Conservation (phyloP, 805 yeast genomes). For the Kluyveromyces nonfermentans region DNA sequence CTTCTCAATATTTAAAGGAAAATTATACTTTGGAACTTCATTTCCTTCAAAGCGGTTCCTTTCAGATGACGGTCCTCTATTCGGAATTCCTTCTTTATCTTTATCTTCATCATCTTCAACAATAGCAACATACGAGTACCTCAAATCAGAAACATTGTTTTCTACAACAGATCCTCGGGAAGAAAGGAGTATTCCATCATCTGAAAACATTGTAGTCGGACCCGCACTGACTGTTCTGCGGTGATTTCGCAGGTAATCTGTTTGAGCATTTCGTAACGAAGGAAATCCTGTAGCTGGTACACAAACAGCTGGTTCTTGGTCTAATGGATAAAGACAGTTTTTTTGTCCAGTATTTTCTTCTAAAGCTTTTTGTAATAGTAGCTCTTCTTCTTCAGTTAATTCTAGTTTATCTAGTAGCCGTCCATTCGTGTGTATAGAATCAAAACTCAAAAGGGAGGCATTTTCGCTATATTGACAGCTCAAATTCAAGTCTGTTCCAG, state of each 20-base stretch:
- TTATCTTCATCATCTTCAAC: conserved; percentile 19
- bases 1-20: conserved; percentile 5
- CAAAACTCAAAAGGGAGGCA: conserved; percentile 21
- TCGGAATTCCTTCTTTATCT: conserved; percentile 3
- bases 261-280: conserved; percentile 13
- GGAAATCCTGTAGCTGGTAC: conserved; percentile 29
- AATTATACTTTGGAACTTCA: background rate
- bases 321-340: background rate
- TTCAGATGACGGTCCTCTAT: background rate
- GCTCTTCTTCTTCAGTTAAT: conserved; percentile 25
- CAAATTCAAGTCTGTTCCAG: background rate
- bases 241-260: background rate
- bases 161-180: conserved; percentile 17
- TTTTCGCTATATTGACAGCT: background rate
- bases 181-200: conserved; percentile 3
- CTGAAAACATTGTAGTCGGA: conserved; percentile 3
- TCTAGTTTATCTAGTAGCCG: conserved; percentile 27
- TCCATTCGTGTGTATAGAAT: conserved; percentile 23
- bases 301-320: conserved; percentile 15
- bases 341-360: conserved; percentile 15
- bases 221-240: conserved; percentile 1
- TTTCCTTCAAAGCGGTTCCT: background rate
- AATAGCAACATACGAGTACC: conserved; percentile 28
- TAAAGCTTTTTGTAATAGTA: conserved; percentile 21
- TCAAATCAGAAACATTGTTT: conserved; percentile 21